Evolutionary conservation across 768 basidiomycete species (phyloP), one percentile per base, ranked within the genome.

Genomic region (Auriscalpium vulgare): DNA sequence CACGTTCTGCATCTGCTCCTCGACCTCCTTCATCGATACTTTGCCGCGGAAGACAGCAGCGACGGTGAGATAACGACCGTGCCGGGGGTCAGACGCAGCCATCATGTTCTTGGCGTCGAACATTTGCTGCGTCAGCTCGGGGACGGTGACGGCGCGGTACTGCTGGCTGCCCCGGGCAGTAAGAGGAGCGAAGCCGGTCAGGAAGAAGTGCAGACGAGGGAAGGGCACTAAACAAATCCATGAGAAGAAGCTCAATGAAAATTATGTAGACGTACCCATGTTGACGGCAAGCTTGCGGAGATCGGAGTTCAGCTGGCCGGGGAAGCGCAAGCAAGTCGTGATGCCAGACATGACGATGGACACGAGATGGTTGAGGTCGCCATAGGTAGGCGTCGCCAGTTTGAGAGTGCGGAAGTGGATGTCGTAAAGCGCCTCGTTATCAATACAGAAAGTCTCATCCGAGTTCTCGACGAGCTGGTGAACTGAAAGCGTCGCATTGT

Each of bases 41-140:
- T 95, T 95, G 64, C 97, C 97, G 74, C 97, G 93, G 93, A 97
- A 99, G 65, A 94, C 86, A 61, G 94, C 93, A 34, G 94, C 93
- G 61, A 87, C 95, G 43, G 97, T 99, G 59, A 99, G 87, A 78
- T 98, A 99, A 65, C 94, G 90, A 60, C 97, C 97, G 64, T 97
- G 90, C 68, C 94, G 79, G 44, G 97, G 97, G 77, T 97, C 94
- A 21, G 90, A 90, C 21, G 97, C 97, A 64, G 95, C 93, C 94
- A 97, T 95, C 92, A 95, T 95, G 86, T 97, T 97, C 84, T 97
- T 97, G 47, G 94, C 91, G 66, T 97, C 95, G 72, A 98, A 99
- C 95, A 98, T 98, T 68, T 99, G 97, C 69, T 93, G 89, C 8
- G 97, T 97, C 59, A 99, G 81, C 73, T 99, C 97, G 36, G 97